Evolutionary conservation across 83 land plant genomes (phyloP), one percentile per base, ranked within the genome.

Genomic region (Picea abies): DNA sequence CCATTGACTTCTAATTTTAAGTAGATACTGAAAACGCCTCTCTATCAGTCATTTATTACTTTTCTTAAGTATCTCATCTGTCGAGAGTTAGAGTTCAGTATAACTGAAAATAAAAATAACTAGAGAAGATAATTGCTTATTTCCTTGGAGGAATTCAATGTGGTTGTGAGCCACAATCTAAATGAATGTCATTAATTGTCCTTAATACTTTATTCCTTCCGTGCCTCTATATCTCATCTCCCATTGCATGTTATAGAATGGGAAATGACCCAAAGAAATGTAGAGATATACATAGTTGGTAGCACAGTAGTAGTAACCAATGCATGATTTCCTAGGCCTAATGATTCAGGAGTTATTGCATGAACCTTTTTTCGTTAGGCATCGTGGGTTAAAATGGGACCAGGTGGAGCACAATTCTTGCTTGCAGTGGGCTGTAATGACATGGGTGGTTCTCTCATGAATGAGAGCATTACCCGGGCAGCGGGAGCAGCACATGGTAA

Each of bases 351-450:
- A 39, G 6, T 65, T 37, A 35, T 62, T 65, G 11, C 26, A 32
- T 41, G 52, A 60, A 15, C 39, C 44, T 78, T 52, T 68, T 41
- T 79, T 32, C 29, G 25, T 47, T 82, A 88, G 89, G 89, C 89
- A 62, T 88, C 89, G 19, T 88, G 89, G 89, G 89, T 88, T 82
- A 88, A 88, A 73, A 85, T 88, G 89, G 89, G 89, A 75, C 87
- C 89, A 44, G 78, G 75, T 79, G 89, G 89, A 63, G 89, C 87
- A 65, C 87, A 88, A 79, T 84, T 84, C 37, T 83, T 88, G 67
- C 73, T 88, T 65, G 61, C 81, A 39, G 88, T 84, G 58, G 89
- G 89, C 63, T 88, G 89, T 80, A 88, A 88, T 83, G 89, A 88
- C 67, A 88, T 88, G 89, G 89, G 89, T 61, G 89, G 89, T 64